These are phyloP conservation scores for Spergularia azorica DNA, from an alignment of 179 eudicot species.

Conservation along the genomic window DNA sequence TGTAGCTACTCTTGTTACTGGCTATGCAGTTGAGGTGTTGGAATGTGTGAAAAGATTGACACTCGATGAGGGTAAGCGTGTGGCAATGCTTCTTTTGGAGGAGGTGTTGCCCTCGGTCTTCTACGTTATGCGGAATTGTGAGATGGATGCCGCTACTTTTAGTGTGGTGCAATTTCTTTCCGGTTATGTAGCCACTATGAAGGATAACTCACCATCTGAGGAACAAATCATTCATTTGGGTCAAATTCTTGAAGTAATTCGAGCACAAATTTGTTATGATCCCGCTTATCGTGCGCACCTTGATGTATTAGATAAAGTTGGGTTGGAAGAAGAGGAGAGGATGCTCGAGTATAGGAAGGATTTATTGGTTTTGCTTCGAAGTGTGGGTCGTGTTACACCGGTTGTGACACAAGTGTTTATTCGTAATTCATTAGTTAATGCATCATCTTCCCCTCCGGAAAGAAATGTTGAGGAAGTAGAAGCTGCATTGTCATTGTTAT, in stretches of 20 bases:
- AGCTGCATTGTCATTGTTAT: conserved; percentile 84
- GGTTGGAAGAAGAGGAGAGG: conserved; percentile 92
- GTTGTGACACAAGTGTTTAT: conserved; percentile 82
- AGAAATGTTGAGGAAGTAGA: conserved; percentile 94
- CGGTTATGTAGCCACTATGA: conserved; percentile 86
- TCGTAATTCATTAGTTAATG: conserved; percentile 67
- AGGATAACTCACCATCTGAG: conserved; percentile 59
- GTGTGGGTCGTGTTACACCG: conserved; percentile 90
- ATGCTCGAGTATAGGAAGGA: conserved; percentile 90
- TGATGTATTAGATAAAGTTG: conserved; percentile 74
- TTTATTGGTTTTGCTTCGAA: conserved; percentile 76
- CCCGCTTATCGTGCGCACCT: conserved; percentile 75
- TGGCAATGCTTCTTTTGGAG: conserved; percentile 66
- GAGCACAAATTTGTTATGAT: conserved; percentile 73
- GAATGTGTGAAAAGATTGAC: conserved; percentile 69
- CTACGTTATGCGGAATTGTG: conserved; percentile 68
- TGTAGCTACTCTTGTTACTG: conserved; percentile 77
- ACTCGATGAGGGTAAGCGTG: conserved; percentile 56
- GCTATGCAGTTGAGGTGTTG: conserved; percentile 81
- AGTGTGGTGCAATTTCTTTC: conserved; percentile 85
- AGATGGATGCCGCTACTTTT: conserved; percentile 64
- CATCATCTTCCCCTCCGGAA: conserved; percentile 62
- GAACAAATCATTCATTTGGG: conserved; percentile 73
- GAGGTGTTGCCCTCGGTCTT: conserved; percentile 94
- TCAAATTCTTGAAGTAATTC: conserved; percentile 85